Base-by-base conservation (phyloP, 805 yeast species). In the Komagataella ulmi region DNA sequence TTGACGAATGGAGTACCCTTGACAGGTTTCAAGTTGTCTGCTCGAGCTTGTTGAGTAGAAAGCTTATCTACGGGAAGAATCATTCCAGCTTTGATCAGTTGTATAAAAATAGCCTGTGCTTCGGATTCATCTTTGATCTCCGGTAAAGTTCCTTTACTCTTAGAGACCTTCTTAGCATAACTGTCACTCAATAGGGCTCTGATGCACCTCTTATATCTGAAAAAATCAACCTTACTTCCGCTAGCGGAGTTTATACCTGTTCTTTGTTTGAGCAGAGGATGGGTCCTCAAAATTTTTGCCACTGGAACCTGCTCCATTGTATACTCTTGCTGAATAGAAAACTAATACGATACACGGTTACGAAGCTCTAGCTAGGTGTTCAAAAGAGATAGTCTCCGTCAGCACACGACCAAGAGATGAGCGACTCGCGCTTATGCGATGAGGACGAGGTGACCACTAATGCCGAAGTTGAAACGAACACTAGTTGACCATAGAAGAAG, bases 151-250 rank as follows among this genome's bases (percentile, higher is more conserved):
- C 53, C 47, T 61, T 69, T 51, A 79, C 78, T 53, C 73, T 74
- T 51, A 69, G 58, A 50, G 76, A 77, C 55, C 71, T 77, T 55
- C 60, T 64, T 58, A 36, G 74, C 73, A 66, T 88, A 93, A 47
- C 83, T 90, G 1, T 78, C 83, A 51, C 88, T 79, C 43, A 80
- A 68, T 53, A 91, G 73, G 1, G 95, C 95, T 57, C 98, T 73
- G 12, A 79, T 69, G 46, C 88, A 84, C 60, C 99, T 78, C 66
- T 91, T 91, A 65, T 74, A 85, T 57, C 95, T 75, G 76, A 91
- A 93, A 65, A 93, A 89, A 54, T 88, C 96, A 43, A 79, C 76
- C 49, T 80, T 81, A 55, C 77, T 77, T 52, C 84, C 81, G 59
- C 83, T 82, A 51, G 83, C 70, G n/a, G 83, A 65, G 51, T 61